Percentiles rank a stretch among this genome's conserved stretches.
phyloP scores from a whole-genome alignment of 129 eudicot genomes.

The Artemisia tridentata region DNA sequence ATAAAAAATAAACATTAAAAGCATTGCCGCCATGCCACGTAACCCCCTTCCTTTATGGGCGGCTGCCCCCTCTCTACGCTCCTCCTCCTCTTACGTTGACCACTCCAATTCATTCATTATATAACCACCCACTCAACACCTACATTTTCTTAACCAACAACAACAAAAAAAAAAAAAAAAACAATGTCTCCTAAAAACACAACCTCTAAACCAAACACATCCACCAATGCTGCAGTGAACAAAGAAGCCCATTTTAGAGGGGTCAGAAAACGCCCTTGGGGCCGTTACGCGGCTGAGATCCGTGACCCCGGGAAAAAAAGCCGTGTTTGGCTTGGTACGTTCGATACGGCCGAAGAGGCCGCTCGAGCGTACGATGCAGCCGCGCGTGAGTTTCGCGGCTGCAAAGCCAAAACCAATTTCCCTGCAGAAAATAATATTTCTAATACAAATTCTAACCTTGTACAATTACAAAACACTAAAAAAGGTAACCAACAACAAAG shows the following conservation, averaged over 20 bases:
- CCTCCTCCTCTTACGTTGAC: slow-evolving; percentile 28
- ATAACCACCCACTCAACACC: not conserved
- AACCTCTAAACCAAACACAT: not conserved
- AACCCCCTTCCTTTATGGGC: slow-evolving; percentile 42
- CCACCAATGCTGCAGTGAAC: not conserved
- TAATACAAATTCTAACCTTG: not conserved
- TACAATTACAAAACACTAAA: not conserved
- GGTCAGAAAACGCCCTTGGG: slow-evolving; percentile 44
- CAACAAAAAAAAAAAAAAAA: no score
- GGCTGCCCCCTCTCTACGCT: slow-evolving; percentile 45
- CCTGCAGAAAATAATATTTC: not conserved
- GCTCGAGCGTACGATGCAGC: slow-evolving; percentile 41
- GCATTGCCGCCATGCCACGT: slow-evolving; percentile 49
- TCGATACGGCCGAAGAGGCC: slow-evolving; percentile 44
- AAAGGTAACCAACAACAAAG: slow-evolving; percentile 33
- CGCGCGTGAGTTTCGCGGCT: slow-evolving; percentile 47
- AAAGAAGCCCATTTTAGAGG: slow-evolving; percentile 37
- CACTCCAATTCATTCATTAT: not conserved
- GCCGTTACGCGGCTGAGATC: slow-evolving; percentile 45
- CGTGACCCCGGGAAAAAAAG: slow-evolving; percentile 40
- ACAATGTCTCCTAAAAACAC: slow-evolving; percentile 29
- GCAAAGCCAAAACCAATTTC: slow-evolving; percentile 37
- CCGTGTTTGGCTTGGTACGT: slow-evolving; percentile 44
- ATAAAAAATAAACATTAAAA: not conserved
- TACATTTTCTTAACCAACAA: not conserved